Percentiles rank a stretch among this genome's conserved stretches.
These are phyloP conservation scores for Pythium sp. DNA, from an alignment of 352 stramenopile species.

Conservation along the genomic window DNA sequence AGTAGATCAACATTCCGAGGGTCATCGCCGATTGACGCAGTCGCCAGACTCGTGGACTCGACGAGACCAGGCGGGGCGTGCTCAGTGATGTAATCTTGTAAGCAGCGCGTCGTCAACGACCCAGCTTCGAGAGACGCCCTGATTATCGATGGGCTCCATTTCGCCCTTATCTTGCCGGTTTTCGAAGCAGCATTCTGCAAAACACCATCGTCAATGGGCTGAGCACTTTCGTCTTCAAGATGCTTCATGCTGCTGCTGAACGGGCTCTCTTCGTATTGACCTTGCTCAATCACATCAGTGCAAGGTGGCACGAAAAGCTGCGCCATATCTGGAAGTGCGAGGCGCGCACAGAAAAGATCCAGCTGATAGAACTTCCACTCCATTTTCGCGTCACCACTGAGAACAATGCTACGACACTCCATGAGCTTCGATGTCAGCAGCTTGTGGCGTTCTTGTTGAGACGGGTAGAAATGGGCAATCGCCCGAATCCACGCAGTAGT, in stretches of 20 bases:
- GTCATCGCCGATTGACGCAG: conserved; percentile 32
- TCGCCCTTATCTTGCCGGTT: conserved; percentile 55
- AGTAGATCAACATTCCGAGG: conserved; percentile 45
- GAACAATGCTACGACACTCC: conserved; percentile 46
- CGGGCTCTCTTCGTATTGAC: conserved; percentile 23
- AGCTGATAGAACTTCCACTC: conserved; percentile 70
- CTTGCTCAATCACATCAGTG: conserved; percentile 57
- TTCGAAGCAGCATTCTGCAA: conserved; percentile 64
- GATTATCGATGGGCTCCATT: conserved; percentile 58
- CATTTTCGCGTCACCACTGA: conserved; percentile 27
- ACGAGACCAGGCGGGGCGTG: conserved; percentile 56
- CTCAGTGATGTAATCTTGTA: conserved; percentile 69
- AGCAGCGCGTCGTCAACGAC: conserved; percentile 56
- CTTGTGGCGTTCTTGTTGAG: conserved; percentile 54
- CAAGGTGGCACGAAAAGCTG: conserved; percentile 74
- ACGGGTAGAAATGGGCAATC: conserved; percentile 74
- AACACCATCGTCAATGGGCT: conserved; percentile 61
- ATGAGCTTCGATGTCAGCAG: conserved; percentile 51
- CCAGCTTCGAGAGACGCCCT: conserved; percentile 53
- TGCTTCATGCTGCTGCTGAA: conserved; percentile 9
- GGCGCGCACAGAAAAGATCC: conserved; percentile 74
- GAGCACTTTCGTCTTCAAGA: conserved; percentile 26
- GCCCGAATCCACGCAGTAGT: conserved; percentile 64
- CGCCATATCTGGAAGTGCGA: conserved; percentile 71
- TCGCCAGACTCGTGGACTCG: conserved; percentile 36